A percentile compares a stretch with the other conserved stretches of the same genome.
Conservation (phyloP, 2,329 filamentous ascomycete species). For the Alternaria alternata region DNA sequence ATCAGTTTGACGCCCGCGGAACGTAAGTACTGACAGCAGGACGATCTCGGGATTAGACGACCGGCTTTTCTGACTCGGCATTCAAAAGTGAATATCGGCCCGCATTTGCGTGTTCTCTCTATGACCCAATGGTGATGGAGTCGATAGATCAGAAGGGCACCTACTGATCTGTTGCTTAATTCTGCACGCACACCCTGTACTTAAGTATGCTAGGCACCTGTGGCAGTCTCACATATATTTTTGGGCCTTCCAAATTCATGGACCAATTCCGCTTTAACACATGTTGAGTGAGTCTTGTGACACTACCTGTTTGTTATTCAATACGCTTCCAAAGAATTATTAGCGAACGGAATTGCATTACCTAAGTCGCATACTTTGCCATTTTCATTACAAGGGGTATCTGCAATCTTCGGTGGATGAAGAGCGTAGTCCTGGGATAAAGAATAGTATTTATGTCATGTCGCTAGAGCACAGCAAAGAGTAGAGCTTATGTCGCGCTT, state of each 20-base stretch:
- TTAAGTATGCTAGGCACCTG: not conserved
- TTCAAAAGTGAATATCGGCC: not conserved
- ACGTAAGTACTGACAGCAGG: not conserved
- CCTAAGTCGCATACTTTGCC: not conserved
- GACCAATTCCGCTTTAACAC: not conserved
- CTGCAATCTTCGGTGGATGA: not conserved
- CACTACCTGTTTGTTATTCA: not conserved
- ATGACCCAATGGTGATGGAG: not conserved
- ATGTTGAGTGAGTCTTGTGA: not conserved
- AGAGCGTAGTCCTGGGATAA: not conserved
- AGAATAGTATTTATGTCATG: not conserved
- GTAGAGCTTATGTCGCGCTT: not conserved
- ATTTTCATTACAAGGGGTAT: not conserved
- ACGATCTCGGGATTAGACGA: not conserved
- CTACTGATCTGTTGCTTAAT: not conserved
- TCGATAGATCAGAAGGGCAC: not conserved
- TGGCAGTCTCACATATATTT: not conserved
- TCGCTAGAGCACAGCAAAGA: not conserved
- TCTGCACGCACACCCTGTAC: not conserved
- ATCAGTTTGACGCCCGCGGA: slow-evolving; percentile 7
- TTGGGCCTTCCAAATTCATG: not conserved
- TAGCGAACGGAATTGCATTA: not conserved
- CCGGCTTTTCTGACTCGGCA: not conserved
- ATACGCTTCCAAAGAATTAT: not conserved
- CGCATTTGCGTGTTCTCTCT: not conserved